A percentile compares a stretch with the other conserved stretches of the same genome.
Conservation (phyloP, 495 filamentous ascomycete species). For the Podospora sp. region DNA sequence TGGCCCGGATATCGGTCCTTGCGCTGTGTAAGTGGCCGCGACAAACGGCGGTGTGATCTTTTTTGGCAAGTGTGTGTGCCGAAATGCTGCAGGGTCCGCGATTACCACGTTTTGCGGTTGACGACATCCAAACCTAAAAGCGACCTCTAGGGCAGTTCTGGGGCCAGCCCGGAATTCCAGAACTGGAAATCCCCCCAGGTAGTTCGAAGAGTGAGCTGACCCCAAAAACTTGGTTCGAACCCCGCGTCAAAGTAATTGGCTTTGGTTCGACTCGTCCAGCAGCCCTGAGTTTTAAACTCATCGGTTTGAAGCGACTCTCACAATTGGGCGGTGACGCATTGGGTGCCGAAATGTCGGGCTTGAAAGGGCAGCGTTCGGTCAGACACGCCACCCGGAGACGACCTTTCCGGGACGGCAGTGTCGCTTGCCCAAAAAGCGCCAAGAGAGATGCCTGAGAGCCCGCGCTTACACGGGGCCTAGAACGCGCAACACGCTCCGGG, state of each 20-base stretch:
- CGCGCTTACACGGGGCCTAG: background rate
- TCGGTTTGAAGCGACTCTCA: background rate
- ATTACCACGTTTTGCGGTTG: background rate
- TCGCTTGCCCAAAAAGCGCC: background rate
- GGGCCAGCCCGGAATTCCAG: background rate
- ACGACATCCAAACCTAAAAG: background rate
- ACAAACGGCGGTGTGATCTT: background rate
- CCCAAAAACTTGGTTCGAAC: background rate
- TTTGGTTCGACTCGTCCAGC: background rate
- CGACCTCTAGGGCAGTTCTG: background rate
- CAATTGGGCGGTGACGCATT: background rate
- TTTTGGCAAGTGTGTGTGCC: background rate
- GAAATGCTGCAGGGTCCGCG: background rate
- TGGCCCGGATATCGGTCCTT: background rate
- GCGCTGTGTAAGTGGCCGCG: background rate
- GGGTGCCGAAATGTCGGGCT: background rate
- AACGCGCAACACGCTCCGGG: background rate
- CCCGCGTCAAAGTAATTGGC: background rate
- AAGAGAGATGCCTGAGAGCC: background rate
- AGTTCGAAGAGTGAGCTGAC: background rate
- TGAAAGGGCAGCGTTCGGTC: background rate
- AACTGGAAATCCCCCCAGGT: background rate
- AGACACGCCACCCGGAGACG: background rate
- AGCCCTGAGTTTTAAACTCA: background rate
- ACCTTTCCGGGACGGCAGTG: background rate